Evolutionary conservation across 2,329 filamentous ascomycete species (phyloP), one percentile per base, ranked within the genome.

Genomic region (Peltaster fructicola): DNA sequence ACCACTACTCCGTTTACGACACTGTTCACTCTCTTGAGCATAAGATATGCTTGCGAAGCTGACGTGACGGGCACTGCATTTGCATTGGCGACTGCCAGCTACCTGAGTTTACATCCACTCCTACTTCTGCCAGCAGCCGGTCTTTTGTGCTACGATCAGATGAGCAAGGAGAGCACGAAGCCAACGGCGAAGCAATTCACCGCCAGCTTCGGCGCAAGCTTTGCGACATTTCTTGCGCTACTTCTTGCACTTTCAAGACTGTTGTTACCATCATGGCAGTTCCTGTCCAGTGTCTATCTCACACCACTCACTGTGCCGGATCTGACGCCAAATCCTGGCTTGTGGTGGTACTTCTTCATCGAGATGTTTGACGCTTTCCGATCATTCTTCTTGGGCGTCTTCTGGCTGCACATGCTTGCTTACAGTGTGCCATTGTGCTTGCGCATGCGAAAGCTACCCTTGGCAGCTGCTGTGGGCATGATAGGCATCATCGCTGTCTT

Each of bases 301-400:
- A 80, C 91, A 22, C 84, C 92, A 40, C 64, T 98, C 17, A 71
- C 88, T 1, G 66, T 98, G 3, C 80, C 82, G 6, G 88, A 98
- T 46, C 63, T 98, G 19, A 90, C 85, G 0, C 88, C 88, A 8
- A 98, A 95, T 37, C 77, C 90, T 15, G 88, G 88, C 2, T 62
- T 98, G 2, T 98, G 88, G 88, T 98, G 88, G 88, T 98, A 98
- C 54, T 98, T 98, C 56, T 95, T 98, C 48, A 91, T 90, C 38
- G 85, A 98, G 48, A 98, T 98, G 72, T 98, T 98, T 49, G 88
- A 98, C 54, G 85, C 84, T 1, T 98, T 98, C 63, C 69, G 88
- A 18, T 74, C 77, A 39, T 98, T 98, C 61, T 98, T 95, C 62
- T 67, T 98, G 3, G 88, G 79, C 27, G 84, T 98, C 23, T 98